Base-by-base conservation (phyloP, 306 rosid species). In the Datisca glomerata region DNA sequence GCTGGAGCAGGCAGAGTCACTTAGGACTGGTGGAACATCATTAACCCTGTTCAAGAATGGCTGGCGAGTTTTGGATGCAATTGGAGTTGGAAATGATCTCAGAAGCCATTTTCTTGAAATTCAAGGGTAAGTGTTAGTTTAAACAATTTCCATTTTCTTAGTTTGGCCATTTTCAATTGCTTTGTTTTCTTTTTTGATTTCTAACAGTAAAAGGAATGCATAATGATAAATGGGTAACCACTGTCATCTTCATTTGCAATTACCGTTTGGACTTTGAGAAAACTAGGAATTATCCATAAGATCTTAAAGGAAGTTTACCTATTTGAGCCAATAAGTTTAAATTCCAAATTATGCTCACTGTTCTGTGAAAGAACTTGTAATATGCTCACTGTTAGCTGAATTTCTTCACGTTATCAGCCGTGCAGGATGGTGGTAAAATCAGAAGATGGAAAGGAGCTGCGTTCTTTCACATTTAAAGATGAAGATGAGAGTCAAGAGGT, bases 401-500 rank as follows among this genome's bases (percentile, higher is more conserved):
- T 41, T 60, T 60, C 60, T 75, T 63, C 73, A 60, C 69, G 55
- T 57, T 37, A 43, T 63, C 78, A 86, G 87, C 68, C 61, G 69
- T 81, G 65, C 94, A 86, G 96, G 96, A 76, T 86, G 65, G 78
- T 64, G 49, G 55, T 82, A 37, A 86, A 76, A 52, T 66, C 96
- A 12, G 80, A 62, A 14, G 82, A 76, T 43, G 96, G 94, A 16
- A 79, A 62, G 55, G 74, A 75, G 66, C 64, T 86, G 29, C 93
- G 94, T 8, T 35, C 87, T 47, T 86, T 86, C 80, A 73, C 42
- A 47, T 71, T 86, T 69, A 86, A 79, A 56, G 72, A 78, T 45
- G 96, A 86, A 70, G 96, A 86, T 40, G 44, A 75, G 59, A 73
- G 96, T 67, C 96, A 86, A 71, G 96, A 86, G 69, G 78, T 86